phyloP scores from a whole-genome alignment of 306 rosid genomes.

The Cicer yamashitae region DNA sequence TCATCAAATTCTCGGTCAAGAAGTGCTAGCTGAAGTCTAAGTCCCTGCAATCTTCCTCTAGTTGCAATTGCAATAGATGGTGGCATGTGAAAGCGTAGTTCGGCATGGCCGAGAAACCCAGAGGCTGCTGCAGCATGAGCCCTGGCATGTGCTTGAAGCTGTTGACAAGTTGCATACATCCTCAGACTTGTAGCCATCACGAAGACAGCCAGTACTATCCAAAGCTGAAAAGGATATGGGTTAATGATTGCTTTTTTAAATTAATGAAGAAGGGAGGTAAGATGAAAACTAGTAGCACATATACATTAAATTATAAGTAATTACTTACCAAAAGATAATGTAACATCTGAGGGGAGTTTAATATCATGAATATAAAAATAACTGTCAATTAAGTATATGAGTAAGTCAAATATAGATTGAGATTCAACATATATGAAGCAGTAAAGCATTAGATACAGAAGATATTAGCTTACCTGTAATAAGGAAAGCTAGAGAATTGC shows the following conservation, averaged over 20 bases:
- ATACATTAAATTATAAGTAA: conserved; percentile 5
- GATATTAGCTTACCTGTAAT: conserved; percentile 66
- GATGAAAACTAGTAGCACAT: conserved; percentile 9
- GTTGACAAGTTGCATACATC: conserved; percentile 84
- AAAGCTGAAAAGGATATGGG: conserved; percentile 57
- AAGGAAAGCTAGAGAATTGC: conserved; percentile 79
- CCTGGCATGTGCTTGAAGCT: conserved; percentile 93
- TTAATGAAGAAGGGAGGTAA: conserved; percentile 31
- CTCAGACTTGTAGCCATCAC: conserved; percentile 53
- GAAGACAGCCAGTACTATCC: conserved; percentile 85
- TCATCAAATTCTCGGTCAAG: conserved; percentile 95
- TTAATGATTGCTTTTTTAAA: conserved; percentile 8
- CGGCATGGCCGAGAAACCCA: conserved; percentile 86
- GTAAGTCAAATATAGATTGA: conserved; percentile 31
- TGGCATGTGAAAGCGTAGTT: conserved; percentile 78
- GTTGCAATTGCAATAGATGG: conserved; percentile 84
- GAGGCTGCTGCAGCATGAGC: conserved; percentile 87
- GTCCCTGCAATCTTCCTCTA: conserved; percentile 87
- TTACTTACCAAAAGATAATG: conserved; percentile 75
- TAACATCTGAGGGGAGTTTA: conserved; percentile 81
- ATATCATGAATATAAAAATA: conserved; percentile 56
- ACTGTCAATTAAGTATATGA: conserved; percentile 50
- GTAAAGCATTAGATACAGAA: conserved; percentile 23
- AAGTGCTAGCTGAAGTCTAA: conserved; percentile 95
- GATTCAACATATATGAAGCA: conserved; percentile 19